Conservation (phyloP, 495 filamentous ascomycete genomes). For the Penicillium manginii region DNA sequence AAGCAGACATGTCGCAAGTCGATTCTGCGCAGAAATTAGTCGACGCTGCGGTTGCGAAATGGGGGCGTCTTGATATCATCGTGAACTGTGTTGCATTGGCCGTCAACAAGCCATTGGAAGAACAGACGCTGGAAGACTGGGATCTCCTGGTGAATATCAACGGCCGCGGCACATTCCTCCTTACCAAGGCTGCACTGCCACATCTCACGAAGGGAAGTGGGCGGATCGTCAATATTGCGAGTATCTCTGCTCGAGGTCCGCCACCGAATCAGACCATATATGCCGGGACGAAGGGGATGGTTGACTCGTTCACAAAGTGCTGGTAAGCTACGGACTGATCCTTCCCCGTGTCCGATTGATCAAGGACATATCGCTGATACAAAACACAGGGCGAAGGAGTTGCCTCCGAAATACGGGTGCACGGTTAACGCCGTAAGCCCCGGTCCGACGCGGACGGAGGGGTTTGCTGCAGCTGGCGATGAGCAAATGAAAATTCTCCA, state of each 20-base stretch:
- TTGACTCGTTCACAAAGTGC: constrained; percentile 39
- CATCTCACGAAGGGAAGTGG: constrained; percentile 31
- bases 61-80: constrained; percentile 36
- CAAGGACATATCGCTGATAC: neutral
- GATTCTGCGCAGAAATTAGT: constrained; percentile 21
- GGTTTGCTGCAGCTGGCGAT: constrained; percentile 35
- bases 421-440: constrained; percentile 39
- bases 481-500: constrained; percentile 41
- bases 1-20: constrained; percentile 25
- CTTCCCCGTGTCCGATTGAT: neutral
- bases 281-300: constrained; percentile 33
- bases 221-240: constrained; percentile 33
- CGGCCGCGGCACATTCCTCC: constrained; percentile 38
- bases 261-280: constrained; percentile 34
- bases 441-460: constrained; percentile 38
- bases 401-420: constrained; percentile 33
- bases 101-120: constrained; percentile 40
- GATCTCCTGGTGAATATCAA: constrained; percentile 43
- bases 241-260: constrained; percentile 26
- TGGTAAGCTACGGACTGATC: constrained; percentile 27
- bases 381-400: constrained; percentile 31
- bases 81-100: constrained; percentile 45
- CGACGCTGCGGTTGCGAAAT: constrained; percentile 22
- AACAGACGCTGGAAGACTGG: constrained; percentile 43
- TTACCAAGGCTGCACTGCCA: constrained; percentile 36